Evolutionary conservation across 192 early-diverging fungal genomes (phyloP), one percentile per base, ranked within the genome.

Genomic region (Thamnidium elegans): DNA sequence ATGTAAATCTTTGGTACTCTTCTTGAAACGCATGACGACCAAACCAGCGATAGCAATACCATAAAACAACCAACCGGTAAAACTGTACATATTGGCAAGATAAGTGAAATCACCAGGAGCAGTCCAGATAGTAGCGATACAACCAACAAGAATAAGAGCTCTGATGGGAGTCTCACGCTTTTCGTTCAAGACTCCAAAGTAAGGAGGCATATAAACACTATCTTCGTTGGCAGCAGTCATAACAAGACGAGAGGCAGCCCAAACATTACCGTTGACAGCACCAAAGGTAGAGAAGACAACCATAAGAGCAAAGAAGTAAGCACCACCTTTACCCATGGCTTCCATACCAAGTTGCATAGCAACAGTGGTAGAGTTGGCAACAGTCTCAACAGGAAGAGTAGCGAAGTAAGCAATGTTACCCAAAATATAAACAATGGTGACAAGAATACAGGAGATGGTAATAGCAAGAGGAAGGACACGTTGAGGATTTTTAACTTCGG

Each of bases 381-480:
- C 82, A 10, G 84, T 81, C 4, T 77, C 79, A 32, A 83, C 73
- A 11, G 88, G 84, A n/a, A 94, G 75, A 0, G 90, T 91, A 8
- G 89, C 81, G 58, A 92, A 92, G 58, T 90, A 94, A 1, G 92
- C 88, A 5, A 89, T 82, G 67, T 93, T 92, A 48, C 86, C 87
- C 66, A 92, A 68, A 0, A 92, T 75, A 69, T 94, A 94, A 7
- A 90, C 82, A 15, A 80, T 63, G 1, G 87, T 86, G n/a, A 89
- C 84, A 32, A 89, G 68, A 5, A 69, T 70, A 14, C 91, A 81
- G 0, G 87, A 82, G 3, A 87, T 80, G 59, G 87, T 85, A 19
- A 89, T 87, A 7, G 90, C 88, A 62, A 86, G 78, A 14, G 90
- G 90, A 39, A 93, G 67, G 55, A 88, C 89, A 21, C 81, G 84